phyloP scores from a whole-genome alignment of 331 rosid species.

The Telfairia occidentalis region DNA sequence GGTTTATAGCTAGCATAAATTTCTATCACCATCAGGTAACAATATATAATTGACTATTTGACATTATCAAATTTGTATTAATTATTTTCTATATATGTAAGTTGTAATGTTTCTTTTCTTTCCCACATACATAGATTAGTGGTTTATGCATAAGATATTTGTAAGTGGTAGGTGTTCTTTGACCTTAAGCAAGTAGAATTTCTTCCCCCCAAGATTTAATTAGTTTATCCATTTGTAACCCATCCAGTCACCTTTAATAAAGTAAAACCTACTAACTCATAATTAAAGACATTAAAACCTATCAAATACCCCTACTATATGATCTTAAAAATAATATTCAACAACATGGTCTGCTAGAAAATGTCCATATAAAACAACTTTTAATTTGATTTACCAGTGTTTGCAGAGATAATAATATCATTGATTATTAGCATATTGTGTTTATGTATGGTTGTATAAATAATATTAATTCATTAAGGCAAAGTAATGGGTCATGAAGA shows the following conservation, averaged over 20 bases:
- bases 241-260: slow-evolving; percentile 5
- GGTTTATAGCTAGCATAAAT: background rate
- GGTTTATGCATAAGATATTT: background rate
- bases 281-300: background rate
- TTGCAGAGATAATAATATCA: background rate
- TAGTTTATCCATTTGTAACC: background rate
- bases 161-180: slow-evolving; percentile 12
- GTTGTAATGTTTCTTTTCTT: background rate
- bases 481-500: too few species aligned
- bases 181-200: slow-evolving; percentile 4
- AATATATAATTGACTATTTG: background rate
- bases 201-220: background rate
- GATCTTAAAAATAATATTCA: background rate
- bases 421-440: background rate
- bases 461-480: background rate
- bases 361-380: background rate
- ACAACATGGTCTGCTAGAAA: background rate
- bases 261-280: slow-evolving; percentile 9
- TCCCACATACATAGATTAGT: background rate
- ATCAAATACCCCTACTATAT: background rate
- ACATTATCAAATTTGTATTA: background rate
- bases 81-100: background rate
- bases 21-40: background rate
- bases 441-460: too few species aligned
- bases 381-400: background rate